Evolutionary conservation across 768 basidiomycete genomes (phyloP), one percentile per base, ranked within the genome.

Genomic region (Omphalotus guepiniiformis): DNA sequence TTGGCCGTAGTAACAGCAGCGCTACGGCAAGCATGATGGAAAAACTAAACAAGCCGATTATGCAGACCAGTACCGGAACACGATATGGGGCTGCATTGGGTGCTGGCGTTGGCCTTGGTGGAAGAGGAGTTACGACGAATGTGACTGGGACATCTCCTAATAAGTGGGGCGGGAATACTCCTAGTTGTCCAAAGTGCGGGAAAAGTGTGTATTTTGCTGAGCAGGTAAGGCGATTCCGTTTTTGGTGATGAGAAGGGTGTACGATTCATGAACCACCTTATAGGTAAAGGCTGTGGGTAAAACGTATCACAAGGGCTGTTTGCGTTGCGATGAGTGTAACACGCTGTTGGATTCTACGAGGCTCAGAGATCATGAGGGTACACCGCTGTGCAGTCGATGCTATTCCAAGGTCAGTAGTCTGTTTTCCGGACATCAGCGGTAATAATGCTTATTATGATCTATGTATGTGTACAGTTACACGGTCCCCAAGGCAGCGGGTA

Each of bases 171-270:
- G 9, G 81, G 19, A 73, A 76, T 18, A 78, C 79, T 6, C 85
- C 88, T 16, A 58, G 59, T 16, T 93, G 89, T 55, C 79, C 83
- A 7, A 73, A 74, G 47, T 93, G 89, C 53, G 70, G 69, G 29
- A 81, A 85, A 73, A 83, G 75, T 42, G 89, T 93, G 8, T 93
- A 87, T 66, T 91, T 92, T 58, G 88, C 89, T 12, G 88, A 92
- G 62, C 87, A 88, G 76, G 87, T 82, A 38, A 11, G 58, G 25
- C 3, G 39, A 32, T 29, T 21, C 35, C 41, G 42, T 26, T 13
- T 38, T 47, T 32, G 11, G 15, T 47, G 39, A 34, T 48, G 36
- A n/a, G n/a, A n/a, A n/a, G n/a, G n/a, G n/a, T n/a, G n/a, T n/a
- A 41, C 42, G 30, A 46, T 47, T 28, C n/a, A n/a, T 41, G 27